These are phyloP conservation scores for Russula virescens DNA, from an alignment of 768 basidiomycete species.

Conservation along the genomic window DNA sequence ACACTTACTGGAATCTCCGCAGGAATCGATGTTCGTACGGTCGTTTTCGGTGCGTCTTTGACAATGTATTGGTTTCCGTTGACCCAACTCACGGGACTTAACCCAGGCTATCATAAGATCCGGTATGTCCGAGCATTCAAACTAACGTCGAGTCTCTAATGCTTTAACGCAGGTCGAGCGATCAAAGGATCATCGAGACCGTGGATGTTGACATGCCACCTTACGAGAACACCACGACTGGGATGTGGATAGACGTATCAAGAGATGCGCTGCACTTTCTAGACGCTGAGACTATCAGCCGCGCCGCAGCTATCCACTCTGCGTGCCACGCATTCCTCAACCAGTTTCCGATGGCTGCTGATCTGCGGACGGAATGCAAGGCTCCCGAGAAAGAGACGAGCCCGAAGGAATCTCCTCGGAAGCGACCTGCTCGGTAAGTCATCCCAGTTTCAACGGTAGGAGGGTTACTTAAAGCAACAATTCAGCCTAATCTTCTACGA, in stretches of 20 bases:
- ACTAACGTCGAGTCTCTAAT: neutral
- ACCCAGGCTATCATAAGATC: slow-evolving; percentile 75
- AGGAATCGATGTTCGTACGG: slow-evolving; percentile 60
- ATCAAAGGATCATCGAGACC: slow-evolving; percentile 60
- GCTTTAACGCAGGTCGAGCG: slow-evolving; percentile 34
- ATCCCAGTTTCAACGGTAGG: neutral
- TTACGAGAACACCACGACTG: slow-evolving; percentile 67
- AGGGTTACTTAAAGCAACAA: neutral
- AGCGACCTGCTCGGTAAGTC: slow-evolving; percentile 60
- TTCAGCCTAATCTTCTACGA: slow-evolving; percentile 79
- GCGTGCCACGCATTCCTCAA: slow-evolving; percentile 83
- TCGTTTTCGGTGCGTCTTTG: slow-evolving; percentile 61
- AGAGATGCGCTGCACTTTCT: slow-evolving; percentile 47
- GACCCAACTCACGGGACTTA: neutral
- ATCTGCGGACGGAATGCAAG: slow-evolving; percentile 81
- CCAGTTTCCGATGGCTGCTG: slow-evolving; percentile 59
- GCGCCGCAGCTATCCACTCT: slow-evolving; percentile 79
- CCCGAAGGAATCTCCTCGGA: slow-evolving; percentile 44
- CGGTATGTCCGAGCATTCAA: slow-evolving; percentile 35
- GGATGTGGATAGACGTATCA: slow-evolving; percentile 78
- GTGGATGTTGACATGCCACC: slow-evolving; percentile 75
- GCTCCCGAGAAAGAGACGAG: slow-evolving; percentile 69
- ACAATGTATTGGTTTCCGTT: neutral
- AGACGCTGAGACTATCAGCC: slow-evolving; percentile 47
- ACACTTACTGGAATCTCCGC: slow-evolving; percentile 2